Evolutionary conservation across 768 basidiomycete genomes (phyloP), one percentile per base, ranked within the genome.

Genomic region (Phlebiopsis gigantea): DNA sequence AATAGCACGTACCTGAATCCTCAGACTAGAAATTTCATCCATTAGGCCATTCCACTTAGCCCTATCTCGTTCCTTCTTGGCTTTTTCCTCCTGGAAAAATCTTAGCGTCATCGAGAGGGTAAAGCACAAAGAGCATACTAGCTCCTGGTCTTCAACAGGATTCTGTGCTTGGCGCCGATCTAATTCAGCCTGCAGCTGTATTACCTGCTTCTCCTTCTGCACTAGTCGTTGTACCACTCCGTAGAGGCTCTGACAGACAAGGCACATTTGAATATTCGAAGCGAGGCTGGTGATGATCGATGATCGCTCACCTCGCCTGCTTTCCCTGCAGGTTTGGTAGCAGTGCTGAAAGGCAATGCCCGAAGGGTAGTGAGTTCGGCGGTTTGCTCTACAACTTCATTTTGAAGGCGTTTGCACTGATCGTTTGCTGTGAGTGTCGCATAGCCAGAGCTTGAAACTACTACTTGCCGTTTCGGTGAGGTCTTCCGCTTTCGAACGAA

Each of bases 191-290:
- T 86, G 85, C 1, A 95, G 77, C 55, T 85, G 82, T 1, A 82
- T 66, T 1, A 92, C 88, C 68, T 93, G 83, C 64, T 88, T 91
- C 73, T 97, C 93, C 68, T 93, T 93, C 67, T 85, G 80, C 2
- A 88, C 81, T 15, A 95, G 75, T 9, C 90, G 83, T 64, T 92
- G 90, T 8, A 93, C 82, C 19, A 95, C 66, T 1, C 88, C 90
- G 59, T 83, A 79, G 56, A 87, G 78, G 60, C 79, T 84, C 80
- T 88, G n/a, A 2, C n/a, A 19, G 26, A 30, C 14, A 45, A n/a
- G n/a, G n/a, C n/a, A n/a, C n/a, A n/a, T n/a, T n/a, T 61, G 17
- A 56, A 50, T 22, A 59, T 61, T 49, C 26, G 46, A 49, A 49
- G 8, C 7, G 10, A n/a, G n/a, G n/a, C n/a, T n/a, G n/a, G n/a